A percentile compares a stretch with the other conserved stretches of the same genome.
phyloP scores from a whole-genome alignment of 345 rosid species.

The Hibiscus trionum region DNA sequence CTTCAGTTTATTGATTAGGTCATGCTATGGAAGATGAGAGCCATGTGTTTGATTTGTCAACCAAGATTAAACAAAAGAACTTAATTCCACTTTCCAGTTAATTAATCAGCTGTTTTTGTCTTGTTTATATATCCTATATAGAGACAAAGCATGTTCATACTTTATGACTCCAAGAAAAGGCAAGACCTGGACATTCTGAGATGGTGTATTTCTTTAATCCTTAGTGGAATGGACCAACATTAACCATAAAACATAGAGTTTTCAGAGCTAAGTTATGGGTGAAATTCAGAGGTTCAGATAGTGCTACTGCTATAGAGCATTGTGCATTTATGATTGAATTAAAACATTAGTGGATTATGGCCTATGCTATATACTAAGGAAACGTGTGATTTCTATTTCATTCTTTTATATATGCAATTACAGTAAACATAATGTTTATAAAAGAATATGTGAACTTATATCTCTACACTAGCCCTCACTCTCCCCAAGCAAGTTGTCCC shows the following conservation, averaged over 20 bases:
- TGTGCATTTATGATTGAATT: constrained; percentile 54
- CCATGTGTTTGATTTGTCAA: not conserved
- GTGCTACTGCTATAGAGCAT: constrained; percentile 25
- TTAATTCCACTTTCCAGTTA: not conserved
- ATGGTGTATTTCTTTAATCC: constrained; percentile 35
- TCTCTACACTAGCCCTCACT: not conserved
- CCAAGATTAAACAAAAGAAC: not conserved
- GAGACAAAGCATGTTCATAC: constrained; percentile 29
- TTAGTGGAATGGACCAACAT: constrained; percentile 16
- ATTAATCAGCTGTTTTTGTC: constrained; percentile 2
- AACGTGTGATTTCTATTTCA: not conserved
- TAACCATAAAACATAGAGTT: not conserved
- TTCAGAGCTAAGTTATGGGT: constrained; percentile 43
- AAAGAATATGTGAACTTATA: too few species aligned
- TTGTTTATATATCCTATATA: not conserved
- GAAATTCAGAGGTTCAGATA: constrained; percentile 25
- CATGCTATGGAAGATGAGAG: not conserved
- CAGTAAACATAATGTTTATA: too few species aligned
- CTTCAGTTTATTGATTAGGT: too few species aligned
- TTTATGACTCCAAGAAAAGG: constrained; percentile 6
- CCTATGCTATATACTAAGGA: constrained; percentile 18
- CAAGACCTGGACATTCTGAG: constrained; percentile 31
- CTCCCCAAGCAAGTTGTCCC: constrained; percentile 26
- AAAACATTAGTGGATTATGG: constrained; percentile 49
- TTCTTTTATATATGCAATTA: not conserved